These are phyloP conservation scores for Piper betle DNA, from an alignment of 164 flowering plant species.

Conservation along the genomic window DNA sequence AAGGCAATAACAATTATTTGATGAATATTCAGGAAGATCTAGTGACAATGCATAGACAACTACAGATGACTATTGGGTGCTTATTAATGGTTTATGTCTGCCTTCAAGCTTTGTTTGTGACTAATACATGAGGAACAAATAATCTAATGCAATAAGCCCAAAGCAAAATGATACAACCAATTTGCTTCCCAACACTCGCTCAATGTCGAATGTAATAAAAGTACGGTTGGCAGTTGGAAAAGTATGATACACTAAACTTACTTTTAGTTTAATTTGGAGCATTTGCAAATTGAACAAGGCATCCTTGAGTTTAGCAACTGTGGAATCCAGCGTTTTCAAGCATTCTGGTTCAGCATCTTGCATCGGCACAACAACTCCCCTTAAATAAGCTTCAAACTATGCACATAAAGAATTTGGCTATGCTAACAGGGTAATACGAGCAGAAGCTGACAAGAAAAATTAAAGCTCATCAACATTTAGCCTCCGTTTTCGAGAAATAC, in stretches of 20 bases:
- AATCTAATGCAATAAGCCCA: background rate
- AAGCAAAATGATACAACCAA: background rate
- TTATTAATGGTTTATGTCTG: background rate
- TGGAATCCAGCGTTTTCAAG: constrained; percentile 14
- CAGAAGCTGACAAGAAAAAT: too few relatives aligned
- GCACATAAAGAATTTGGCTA: background rate
- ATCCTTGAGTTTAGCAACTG: constrained; percentile 28
- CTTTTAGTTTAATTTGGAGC: constrained; percentile 66
- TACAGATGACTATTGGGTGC: background rate
- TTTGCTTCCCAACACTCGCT: background rate
- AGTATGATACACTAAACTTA: constrained; percentile 1
- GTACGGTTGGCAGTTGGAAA: background rate
- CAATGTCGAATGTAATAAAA: background rate
- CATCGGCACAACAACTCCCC: constrained; percentile 38
- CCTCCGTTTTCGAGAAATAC: too few relatives aligned
- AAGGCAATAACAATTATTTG: background rate
- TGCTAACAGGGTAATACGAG: background rate
- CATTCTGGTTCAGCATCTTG: constrained; percentile 25
- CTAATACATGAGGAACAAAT: too few relatives aligned
- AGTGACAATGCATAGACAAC: background rate
- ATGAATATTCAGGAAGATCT: background rate
- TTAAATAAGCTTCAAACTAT: constrained; percentile 54
- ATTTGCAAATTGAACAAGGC: constrained; percentile 33
- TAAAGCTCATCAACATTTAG: too few relatives aligned
- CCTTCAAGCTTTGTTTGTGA: too few relatives aligned